Evolutionary conservation across 2,329 filamentous ascomycete species (phyloP), one percentile per base, ranked within the genome.

Genomic region (Sporothrix brasiliensis): DNA sequence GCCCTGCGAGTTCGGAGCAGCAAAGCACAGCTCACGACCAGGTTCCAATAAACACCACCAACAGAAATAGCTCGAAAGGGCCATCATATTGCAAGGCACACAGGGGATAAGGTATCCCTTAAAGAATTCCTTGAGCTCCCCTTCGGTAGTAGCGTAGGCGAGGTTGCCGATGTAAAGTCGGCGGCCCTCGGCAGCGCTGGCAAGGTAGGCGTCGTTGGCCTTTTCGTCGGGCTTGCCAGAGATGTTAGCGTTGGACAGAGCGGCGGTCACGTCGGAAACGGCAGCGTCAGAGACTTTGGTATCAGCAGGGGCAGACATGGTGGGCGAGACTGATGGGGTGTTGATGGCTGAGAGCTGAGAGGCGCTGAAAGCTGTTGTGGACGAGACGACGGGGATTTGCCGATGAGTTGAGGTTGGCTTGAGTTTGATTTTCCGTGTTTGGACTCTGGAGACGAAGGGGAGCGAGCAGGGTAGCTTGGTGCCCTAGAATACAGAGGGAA

Each of bases 121-220:
- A 91, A 99, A 99, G 89, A 99, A 99, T 79, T 95, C 92, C 88
- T 96, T 97, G 89, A 99, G 93, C 91, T 97, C 93, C 91, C 92
- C 95, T 92, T 98, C 95, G 83, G 93, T 97, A 90, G 95, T 98
- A 91, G 94, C 94, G 84, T 99, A 99, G 80, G 95, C 95, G 89
- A 99, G 92, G 88, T 99, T 99, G 88, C 95, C 95, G 87, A 99
- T 98, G 87, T 99, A 99, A 79, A 99, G 91, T 86, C 95, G 93
- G 87, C 95, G 93, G 83, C 95, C 94, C 88, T 99, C 95, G 84
- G 94, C 94, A 83, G 95, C 95, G 86, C 93, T 97, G 85, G 93
- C 93, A 83, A 95, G 91, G 80, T 95, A 93, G 82, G 94, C 93
- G 83, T 97, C 93, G 81, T 92, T 91, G 84, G 91, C 88, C 78